Base-by-base conservation (phyloP, 2,329 filamentous ascomycete species). In the Aspergillus glaucus region DNA sequence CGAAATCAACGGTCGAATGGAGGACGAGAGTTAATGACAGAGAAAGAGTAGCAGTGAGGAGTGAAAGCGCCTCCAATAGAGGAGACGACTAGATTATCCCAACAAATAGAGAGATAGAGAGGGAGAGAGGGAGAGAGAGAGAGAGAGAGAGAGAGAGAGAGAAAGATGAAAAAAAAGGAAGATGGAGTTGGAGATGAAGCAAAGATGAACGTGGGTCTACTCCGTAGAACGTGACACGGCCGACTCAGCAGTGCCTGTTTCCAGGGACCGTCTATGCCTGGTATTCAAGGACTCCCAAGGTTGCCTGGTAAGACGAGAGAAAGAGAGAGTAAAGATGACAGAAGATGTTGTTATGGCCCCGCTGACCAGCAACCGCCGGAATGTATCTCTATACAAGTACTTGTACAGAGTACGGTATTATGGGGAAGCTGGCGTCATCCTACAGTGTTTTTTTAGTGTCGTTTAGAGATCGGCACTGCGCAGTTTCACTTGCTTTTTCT, bases 201-300 rank as follows among this genome's bases (percentile, higher is more conserved):
- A 52, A 53, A 43, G 34, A 41, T 51, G 46, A 50, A 47, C 48
- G 51, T 50, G 45, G 46, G 56, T 50, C 50, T 43, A 10, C 26
- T 26, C 15, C 7, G 17, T 15, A 21, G 15, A 40, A 40, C 37
- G 37, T 40, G 37, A 40, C 37, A 40, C 37, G 37, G 37, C n/a
- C 37, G 37, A 21, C n/a, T 8, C n/a, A 37, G 34, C 34, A 37
- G 34, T 19, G 9, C 34, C n/a, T n/a, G n/a, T 37, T 30, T 30
- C 26, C 26, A 30, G 26, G 26, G 26, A 30, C 26, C 10, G 26
- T 37, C 34, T 37, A 17, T 37, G 34, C n/a, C n/a, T 37, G 34
- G 34, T 7, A 37, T 37, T 19, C 17, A 37, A 19, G 26, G 26
- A 5, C 10, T 37, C 9, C 17, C 34, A 37, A 40, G 37, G 37